Evolutionary conservation across 768 basidiomycete species (phyloP).

Genomic region (Leccinum arenicola): DNA sequence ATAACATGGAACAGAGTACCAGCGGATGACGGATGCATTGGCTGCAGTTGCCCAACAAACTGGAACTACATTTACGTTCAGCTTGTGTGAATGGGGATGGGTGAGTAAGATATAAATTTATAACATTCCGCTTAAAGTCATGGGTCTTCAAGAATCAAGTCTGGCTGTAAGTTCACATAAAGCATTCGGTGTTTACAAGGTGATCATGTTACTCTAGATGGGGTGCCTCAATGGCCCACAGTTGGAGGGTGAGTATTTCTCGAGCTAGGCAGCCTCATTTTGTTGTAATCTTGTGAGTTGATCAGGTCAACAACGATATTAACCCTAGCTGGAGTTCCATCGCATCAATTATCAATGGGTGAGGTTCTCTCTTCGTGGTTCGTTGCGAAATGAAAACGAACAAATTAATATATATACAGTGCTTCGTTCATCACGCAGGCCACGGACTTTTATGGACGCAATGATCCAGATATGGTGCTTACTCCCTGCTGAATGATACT

Average conservation of each 20-base stretch:
- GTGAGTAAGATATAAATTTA: constrained; percentile 34
- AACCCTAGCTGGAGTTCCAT: constrained; percentile 49
- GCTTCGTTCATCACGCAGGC: constrained; percentile 64
- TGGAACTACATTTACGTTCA: constrained; percentile 55
- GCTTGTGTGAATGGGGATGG: constrained; percentile 66
- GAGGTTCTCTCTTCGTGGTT: constrained; percentile 5
- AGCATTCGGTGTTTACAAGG: constrained; percentile 1
- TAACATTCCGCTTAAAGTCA: not conserved
- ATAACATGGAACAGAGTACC: constrained; percentile 41
- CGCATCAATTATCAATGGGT: constrained; percentile 54
- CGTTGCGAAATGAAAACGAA: not conserved
- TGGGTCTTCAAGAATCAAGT: constrained; percentile 49
- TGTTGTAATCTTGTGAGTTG: not conserved
- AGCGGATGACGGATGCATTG: constrained; percentile 59
- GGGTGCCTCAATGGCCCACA: constrained; percentile 33
- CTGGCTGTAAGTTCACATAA: constrained; percentile 52
- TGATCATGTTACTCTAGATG: constrained; percentile 28
- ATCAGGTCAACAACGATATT: constrained; percentile 21
- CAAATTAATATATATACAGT: constrained; percentile 28
- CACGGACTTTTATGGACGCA: constrained; percentile 61
- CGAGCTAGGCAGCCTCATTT: not conserved
- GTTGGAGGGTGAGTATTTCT: constrained; percentile 42
- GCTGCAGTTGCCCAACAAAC: constrained; percentile 40
- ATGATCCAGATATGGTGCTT: constrained; percentile 62
- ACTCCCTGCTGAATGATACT: not conserved